Conservation (phyloP, 192 early-diverging fungal species). For the Coemansia sp. region DNA sequence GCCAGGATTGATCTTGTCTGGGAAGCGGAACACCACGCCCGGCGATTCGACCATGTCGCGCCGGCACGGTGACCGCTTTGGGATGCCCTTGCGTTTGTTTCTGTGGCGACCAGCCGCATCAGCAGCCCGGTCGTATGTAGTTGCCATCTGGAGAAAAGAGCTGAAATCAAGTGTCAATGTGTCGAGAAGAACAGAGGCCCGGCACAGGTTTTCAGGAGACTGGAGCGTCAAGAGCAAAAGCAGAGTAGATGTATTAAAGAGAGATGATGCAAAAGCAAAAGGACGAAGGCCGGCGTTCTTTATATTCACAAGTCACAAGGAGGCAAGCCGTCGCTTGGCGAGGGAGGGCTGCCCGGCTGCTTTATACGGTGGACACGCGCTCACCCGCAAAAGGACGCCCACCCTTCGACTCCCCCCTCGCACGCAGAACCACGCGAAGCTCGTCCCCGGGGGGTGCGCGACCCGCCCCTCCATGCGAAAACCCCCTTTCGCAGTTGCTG, state of each 20-base stretch:
- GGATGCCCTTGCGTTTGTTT: constrained; percentile 55
- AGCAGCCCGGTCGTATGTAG: constrained; percentile 19
- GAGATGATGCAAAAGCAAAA: constrained; percentile 12
- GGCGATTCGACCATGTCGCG: constrained; percentile 51
- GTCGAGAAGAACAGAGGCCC: too few species aligned
- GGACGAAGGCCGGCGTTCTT: constrained; percentile 1
- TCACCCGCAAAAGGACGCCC: constrained; percentile 5
- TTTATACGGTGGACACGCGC: constrained; percentile 24
- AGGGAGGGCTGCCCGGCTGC: neutral
- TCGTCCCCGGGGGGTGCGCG: neutral
- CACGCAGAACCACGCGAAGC: constrained; percentile 1
- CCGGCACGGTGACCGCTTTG: constrained; percentile 52
- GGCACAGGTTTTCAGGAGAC: too few species aligned
- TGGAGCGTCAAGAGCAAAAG: neutral
- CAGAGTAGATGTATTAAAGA: constrained; percentile 6
- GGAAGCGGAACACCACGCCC: constrained; percentile 55
- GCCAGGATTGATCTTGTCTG: constrained; percentile 46
- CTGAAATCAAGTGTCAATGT: neutral
- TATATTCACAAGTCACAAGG: constrained; percentile 21
- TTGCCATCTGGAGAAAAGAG: constrained; percentile 21
- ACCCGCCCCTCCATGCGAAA: too few species aligned
- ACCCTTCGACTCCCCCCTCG: constrained; percentile 6
- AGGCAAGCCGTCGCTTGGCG: constrained; percentile 10
- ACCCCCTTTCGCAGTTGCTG: constrained; percentile 7
- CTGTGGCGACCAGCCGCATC: constrained; percentile 20